Conservation (phyloP, 768 basidiomycete genomes). For the Tulasnella sp. region DNA sequence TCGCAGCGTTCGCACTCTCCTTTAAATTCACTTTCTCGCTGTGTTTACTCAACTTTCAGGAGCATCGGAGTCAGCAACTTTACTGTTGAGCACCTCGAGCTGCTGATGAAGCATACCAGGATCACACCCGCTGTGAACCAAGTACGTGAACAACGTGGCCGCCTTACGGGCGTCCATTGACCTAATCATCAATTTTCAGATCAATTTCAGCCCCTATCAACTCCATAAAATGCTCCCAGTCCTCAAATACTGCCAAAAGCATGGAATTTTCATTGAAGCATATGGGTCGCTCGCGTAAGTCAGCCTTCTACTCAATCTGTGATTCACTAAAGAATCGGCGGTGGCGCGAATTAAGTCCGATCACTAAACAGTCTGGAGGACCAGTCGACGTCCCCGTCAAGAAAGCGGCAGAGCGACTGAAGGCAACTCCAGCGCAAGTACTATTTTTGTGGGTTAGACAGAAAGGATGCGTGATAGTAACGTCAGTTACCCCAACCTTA, state of each 20-base stretch:
- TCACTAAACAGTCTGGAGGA: constrained; percentile 49
- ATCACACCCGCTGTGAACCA: constrained; percentile 63
- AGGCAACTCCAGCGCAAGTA: constrained; percentile 52
- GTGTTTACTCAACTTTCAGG: constrained; percentile 35
- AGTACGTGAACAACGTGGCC: constrained; percentile 27
- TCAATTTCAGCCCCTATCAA: constrained; percentile 61
- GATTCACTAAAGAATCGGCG: not conserved
- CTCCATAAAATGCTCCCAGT: constrained; percentile 50
- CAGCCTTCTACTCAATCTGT: constrained; percentile 14
- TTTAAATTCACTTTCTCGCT: constrained; percentile 12
- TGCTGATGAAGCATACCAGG: constrained; percentile 39
- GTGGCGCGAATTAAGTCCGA: constrained; percentile 40
- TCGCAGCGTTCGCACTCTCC: too few relatives aligned
- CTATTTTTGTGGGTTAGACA: constrained; percentile 57
- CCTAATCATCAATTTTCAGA: constrained; percentile 30
- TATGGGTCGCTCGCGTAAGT: constrained; percentile 56
- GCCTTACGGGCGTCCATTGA: not conserved
- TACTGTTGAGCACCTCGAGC: constrained; percentile 40
- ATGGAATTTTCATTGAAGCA: constrained; percentile 54
- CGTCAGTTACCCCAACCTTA: constrained; percentile 33
- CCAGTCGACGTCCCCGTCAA: constrained; percentile 49
- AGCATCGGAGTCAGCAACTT: constrained; percentile 74
- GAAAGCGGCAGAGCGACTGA: constrained; percentile 41
- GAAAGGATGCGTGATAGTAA: constrained; percentile 58
- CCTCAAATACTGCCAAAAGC: constrained; percentile 41